Evolutionary conservation across 495 filamentous ascomycete genomes (phyloP).

Genomic region (Penicillium robsamsonii): DNA sequence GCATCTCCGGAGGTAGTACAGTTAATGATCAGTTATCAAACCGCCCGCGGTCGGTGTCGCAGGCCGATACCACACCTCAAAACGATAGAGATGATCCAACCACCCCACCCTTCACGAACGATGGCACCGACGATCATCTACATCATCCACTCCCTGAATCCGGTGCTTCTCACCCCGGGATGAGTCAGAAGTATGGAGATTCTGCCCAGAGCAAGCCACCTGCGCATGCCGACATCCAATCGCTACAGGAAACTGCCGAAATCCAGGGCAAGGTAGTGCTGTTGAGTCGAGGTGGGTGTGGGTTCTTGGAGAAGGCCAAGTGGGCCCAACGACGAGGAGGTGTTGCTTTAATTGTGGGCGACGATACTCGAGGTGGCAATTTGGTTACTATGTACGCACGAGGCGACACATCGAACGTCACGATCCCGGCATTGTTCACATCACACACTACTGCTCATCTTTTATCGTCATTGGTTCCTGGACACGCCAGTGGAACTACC

Average conservation of each 20-base stretch:
- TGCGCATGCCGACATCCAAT: conserved; percentile 89
- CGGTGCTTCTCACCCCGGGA: conserved; percentile 29
- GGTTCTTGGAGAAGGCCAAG: conserved; percentile 94
- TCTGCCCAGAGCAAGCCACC: conserved; percentile 44
- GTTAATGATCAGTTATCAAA: conserved; percentile 26
- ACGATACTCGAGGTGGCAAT: conserved; percentile 79
- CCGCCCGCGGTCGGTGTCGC: conserved; percentile 27
- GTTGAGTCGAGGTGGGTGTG: conserved; percentile 88
- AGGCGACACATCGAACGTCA: conserved; percentile 90
- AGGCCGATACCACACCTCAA: conserved; percentile 25
- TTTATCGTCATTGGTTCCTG: conserved; percentile 82
- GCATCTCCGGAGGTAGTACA: conserved; percentile 29
- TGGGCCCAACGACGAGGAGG: conserved; percentile 93
- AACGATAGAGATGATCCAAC: conserved; percentile 21
- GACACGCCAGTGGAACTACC: conserved; percentile 58
- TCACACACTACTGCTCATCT: conserved; percentile 93
- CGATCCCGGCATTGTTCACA: conserved; percentile 92
- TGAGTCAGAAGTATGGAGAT: conserved; percentile 40
- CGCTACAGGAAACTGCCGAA: conserved; percentile 88
- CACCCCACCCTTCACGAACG: conserved; percentile 47
- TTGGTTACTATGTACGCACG: conserved; percentile 96
- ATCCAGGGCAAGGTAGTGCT: conserved; percentile 91
- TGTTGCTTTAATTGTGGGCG: conserved; percentile 87
- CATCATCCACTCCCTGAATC: conserved; percentile 63
- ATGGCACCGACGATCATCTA: conserved; percentile 91